Percentiles rank a stretch among this genome's conserved stretches.
Conservation (phyloP, 495 filamentous ascomycete genomes). For the Pyrenula aspistea region DNA sequence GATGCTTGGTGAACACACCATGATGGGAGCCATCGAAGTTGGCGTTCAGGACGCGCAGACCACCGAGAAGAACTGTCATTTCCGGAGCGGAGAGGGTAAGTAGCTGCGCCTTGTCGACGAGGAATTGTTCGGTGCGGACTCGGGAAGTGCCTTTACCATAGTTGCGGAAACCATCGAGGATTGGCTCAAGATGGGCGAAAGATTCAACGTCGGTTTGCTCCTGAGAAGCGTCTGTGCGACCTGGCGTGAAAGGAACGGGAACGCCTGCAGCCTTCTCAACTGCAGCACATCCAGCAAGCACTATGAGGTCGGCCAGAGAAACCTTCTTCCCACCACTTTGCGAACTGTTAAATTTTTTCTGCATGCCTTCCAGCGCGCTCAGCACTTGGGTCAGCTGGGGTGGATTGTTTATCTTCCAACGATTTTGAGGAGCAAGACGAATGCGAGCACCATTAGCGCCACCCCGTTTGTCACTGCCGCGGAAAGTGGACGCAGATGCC, state of each 20-base stretch:
- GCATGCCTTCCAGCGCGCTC: slow-evolving; percentile 43
- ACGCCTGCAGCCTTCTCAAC: slow-evolving; percentile 30
- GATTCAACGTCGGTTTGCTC: slow-evolving; percentile 55
- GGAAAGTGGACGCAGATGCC: slow-evolving; percentile 62
- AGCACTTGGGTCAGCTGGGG: slow-evolving; percentile 44
- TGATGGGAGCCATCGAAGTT: slow-evolving; percentile 53
- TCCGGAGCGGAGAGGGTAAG: slow-evolving; percentile 57
- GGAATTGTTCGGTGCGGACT: slow-evolving; percentile 49
- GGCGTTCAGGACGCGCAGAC: slow-evolving; percentile 49
- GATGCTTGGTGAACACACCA: slow-evolving; percentile 50
- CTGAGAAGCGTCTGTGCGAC: slow-evolving; percentile 40
- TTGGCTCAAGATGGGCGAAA: slow-evolving; percentile 48
- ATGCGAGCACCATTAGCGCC: slow-evolving; percentile 66
- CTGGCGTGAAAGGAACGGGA: slow-evolving; percentile 30
- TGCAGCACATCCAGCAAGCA: slow-evolving; percentile 41
- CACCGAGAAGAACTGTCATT: slow-evolving; percentile 53
- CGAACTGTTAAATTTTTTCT: slow-evolving; percentile 45
- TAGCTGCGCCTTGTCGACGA: slow-evolving; percentile 55
- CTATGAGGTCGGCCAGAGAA: slow-evolving; percentile 60
- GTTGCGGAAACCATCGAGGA: slow-evolving; percentile 62
- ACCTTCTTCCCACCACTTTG: slow-evolving; percentile 48
- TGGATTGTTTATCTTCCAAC: slow-evolving; percentile 60
- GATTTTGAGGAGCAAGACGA: slow-evolving; percentile 53
- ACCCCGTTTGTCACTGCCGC: slow-evolving; percentile 62
- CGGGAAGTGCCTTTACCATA: slow-evolving; percentile 47